Evolutionary conservation across 1,284 basidiomycete species (phyloP).

Genomic region (Amylostereum areolatum): DNA sequence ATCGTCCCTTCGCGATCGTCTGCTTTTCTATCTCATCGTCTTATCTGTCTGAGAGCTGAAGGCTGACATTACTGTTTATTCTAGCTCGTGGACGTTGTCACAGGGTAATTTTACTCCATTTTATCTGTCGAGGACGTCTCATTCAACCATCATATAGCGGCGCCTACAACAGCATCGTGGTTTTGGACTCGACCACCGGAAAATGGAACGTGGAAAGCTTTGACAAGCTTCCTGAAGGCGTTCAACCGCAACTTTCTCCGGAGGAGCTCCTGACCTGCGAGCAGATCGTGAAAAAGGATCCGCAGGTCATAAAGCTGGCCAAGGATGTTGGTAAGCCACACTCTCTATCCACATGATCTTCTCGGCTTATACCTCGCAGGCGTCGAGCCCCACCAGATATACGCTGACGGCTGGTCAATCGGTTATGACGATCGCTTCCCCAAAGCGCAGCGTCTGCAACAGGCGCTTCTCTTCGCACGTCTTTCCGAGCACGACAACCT

Average conservation of each 20-base stretch:
- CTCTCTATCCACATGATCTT: neutral
- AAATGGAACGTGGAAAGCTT: constrained; percentile 59
- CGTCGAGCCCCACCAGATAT: constrained; percentile 68
- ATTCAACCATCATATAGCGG: constrained; percentile 32
- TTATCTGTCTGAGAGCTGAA: too few relatives aligned
- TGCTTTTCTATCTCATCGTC: too few relatives aligned
- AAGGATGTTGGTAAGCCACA: constrained; percentile 62
- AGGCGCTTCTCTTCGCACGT: constrained; percentile 78
- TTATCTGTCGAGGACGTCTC: constrained; percentile 6
- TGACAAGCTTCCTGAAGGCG: constrained; percentile 55
- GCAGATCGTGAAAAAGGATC: constrained; percentile 58
- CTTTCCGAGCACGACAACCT: constrained; percentile 73
- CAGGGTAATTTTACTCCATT: constrained; percentile 40
- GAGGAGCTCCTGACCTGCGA: constrained; percentile 74
- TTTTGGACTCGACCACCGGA: constrained; percentile 33
- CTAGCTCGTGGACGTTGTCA: constrained; percentile 65
- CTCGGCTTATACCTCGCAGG: constrained; percentile 34
- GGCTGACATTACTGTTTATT: neutral
- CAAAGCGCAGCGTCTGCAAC: constrained; percentile 58
- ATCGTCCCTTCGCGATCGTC: too few relatives aligned
- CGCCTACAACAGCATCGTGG: constrained; percentile 55
- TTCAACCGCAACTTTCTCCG: constrained; percentile 74
- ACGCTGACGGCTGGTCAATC: constrained; percentile 77
- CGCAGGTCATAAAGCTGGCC: constrained; percentile 62
- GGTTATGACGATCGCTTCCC: constrained; percentile 87